A percentile compares a stretch with the other conserved stretches of the same genome.
Conservation (phyloP, 2,329 filamentous ascomycete genomes). For the Pseudomassariella vexata region DNA sequence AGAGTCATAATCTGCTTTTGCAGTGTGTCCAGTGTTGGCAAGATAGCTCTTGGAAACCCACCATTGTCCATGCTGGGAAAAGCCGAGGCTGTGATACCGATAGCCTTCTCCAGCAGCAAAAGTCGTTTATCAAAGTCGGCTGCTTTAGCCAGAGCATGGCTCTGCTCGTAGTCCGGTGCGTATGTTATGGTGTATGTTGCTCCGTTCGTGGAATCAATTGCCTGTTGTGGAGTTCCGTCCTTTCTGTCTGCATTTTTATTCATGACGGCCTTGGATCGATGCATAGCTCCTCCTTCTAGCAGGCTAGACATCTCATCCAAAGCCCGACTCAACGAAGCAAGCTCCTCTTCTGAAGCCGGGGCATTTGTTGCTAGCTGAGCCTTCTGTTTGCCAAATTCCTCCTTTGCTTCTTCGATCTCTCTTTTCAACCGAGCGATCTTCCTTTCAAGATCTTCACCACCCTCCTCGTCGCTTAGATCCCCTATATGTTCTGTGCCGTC, state of each 20-base stretch:
- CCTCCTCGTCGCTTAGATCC: conserved; percentile 63
- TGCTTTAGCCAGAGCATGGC: conserved; percentile 69
- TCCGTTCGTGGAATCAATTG: conserved; percentile 17
- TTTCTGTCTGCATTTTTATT: not conserved
- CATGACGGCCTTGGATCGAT: not conserved
- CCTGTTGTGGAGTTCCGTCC: not conserved
- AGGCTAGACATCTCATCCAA: conserved; percentile 61
- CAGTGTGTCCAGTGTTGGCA: conserved; percentile 75
- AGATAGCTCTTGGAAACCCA: conserved; percentile 59
- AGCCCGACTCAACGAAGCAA: conserved; percentile 65
- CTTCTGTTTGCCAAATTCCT: conserved; percentile 51
- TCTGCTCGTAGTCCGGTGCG: conserved; percentile 58
- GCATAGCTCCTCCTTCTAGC: conserved; percentile 10
- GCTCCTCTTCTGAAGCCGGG: conserved; percentile 44
- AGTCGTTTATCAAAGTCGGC: conserved; percentile 85
- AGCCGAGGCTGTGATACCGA: conserved; percentile 70
- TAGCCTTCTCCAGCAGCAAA: conserved; percentile 67
- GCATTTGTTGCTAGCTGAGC: conserved; percentile 36
- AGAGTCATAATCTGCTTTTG: conserved; percentile 76
- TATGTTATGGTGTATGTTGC: conserved; percentile 62
- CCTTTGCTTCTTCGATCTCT: conserved; percentile 48
- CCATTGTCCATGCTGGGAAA: conserved; percentile 56
- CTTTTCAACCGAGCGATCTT: conserved; percentile 77
- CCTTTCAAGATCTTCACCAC: conserved; percentile 69
- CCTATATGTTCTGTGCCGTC: conserved; percentile 63